Evolutionary conservation across 768 basidiomycete genomes (phyloP).

Genomic region (Royoungia palumana): DNA sequence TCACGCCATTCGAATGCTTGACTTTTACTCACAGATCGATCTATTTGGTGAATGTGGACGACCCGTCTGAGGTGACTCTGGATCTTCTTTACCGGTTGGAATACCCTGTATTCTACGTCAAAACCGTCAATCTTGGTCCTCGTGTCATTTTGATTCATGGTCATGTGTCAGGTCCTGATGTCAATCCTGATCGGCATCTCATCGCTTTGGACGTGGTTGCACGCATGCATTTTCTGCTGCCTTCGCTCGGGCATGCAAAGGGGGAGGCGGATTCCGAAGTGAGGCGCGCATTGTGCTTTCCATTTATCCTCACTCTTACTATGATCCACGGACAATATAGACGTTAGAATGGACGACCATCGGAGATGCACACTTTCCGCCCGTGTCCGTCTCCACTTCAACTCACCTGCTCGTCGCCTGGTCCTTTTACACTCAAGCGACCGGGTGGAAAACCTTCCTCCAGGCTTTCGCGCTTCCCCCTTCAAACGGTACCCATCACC

Average conservation of each 20-base stretch:
- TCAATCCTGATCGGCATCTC: background rate
- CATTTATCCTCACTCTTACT: background rate
- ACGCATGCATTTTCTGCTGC: slow-evolving; percentile 1
- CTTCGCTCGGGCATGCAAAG: background rate
- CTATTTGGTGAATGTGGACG: slow-evolving; percentile 1
- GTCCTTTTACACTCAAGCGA: background rate
- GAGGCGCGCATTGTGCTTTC: background rate
- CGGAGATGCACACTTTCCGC: background rate
- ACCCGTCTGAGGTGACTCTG: slow-evolving; percentile 3
- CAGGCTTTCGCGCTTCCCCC: slow-evolving; percentile 14
- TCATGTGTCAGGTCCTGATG: background rate
- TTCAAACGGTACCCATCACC: background rate
- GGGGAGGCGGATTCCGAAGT: slow-evolving; percentile 4
- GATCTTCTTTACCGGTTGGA: slow-evolving; percentile 15
- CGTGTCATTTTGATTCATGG: slow-evolving; percentile 9
- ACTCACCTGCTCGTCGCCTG: slow-evolving; percentile 17
- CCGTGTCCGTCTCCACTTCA: slow-evolving; percentile 15
- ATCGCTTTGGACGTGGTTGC: slow-evolving; percentile 18
- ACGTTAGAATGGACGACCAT: background rate
- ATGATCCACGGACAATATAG: background rate
- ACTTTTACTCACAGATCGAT: background rate
- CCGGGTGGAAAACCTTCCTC: slow-evolving; percentile 7
- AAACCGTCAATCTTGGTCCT: slow-evolving; percentile 12
- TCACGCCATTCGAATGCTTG: background rate
- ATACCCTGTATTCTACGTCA: background rate